These are phyloP conservation scores for Colletotrichum somersetense DNA, from an alignment of 2,329 filamentous ascomycete species.

Conservation along the genomic window DNA sequence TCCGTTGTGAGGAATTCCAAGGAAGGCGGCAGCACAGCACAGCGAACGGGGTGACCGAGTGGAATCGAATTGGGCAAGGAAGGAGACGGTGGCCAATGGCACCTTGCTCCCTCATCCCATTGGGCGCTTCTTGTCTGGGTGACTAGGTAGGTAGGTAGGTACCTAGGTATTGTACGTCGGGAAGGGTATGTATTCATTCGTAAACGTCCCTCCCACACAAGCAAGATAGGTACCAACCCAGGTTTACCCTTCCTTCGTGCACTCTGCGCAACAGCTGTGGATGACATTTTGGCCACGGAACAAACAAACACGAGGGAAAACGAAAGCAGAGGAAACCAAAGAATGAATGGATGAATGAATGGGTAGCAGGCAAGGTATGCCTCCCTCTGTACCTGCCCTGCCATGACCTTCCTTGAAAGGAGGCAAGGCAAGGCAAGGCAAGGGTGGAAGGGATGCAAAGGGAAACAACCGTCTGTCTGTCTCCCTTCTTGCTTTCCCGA, in stretches of 20 bases:
- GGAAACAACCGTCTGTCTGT: slow-evolving; percentile 19
- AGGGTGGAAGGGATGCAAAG: not conserved
- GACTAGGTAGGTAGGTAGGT: no score
- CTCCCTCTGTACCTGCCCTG: not conserved
- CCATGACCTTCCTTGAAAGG: not conserved
- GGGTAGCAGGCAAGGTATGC: not conserved
- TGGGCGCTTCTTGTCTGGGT: no score
- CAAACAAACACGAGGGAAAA: not conserved
- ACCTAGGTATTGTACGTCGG: no score
- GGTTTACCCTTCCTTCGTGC: no score
- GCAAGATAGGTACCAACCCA: no score
- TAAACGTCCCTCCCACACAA: no score
- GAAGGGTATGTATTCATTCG: no score
- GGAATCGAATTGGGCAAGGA: not conserved
- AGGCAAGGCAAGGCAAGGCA: not conserved
- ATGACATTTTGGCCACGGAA: not conserved
- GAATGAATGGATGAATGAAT: no score
- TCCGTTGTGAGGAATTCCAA: no score
- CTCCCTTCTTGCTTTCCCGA: no score
- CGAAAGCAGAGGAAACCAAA: not conserved
- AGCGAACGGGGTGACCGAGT: no score
- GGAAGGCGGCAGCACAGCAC: not conserved
- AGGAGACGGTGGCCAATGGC: not conserved
- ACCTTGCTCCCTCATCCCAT: no score
- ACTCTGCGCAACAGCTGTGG: not conserved